Percentiles rank a stretch among this genome's conserved stretches.
phyloP scores from a whole-genome alignment of 225 moss, liverwort and hornwort genomes.

The Climacium dendroides region DNA sequence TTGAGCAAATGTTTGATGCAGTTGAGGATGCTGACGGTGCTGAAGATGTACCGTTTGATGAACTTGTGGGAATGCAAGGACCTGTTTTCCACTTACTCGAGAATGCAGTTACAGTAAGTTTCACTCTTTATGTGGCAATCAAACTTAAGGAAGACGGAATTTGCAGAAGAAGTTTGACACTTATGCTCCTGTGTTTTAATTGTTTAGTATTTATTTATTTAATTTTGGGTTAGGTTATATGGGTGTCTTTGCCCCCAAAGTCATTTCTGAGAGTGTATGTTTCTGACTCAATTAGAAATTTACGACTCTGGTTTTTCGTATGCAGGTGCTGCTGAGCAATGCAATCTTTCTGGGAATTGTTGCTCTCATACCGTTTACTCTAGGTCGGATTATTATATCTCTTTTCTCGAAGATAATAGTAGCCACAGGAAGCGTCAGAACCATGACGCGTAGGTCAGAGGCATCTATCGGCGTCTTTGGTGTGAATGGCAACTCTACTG shows the following conservation, averaged over 20 bases:
- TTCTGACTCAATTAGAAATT: background rate
- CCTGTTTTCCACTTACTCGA: conserved; percentile 93
- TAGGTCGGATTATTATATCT: conserved; percentile 79
- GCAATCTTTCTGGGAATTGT: conserved; percentile 93
- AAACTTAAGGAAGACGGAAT: background rate
- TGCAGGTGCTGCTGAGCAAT: conserved; percentile 93
- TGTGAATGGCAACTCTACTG: conserved; percentile 10
- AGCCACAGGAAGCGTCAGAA: conserved; percentile 34
- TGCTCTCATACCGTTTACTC: conserved; percentile 83
- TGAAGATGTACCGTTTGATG: conserved; percentile 98
- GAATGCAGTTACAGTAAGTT: conserved; percentile 85
- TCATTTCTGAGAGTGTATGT: background rate
- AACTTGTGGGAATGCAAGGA: conserved; percentile 98
- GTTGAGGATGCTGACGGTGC: conserved; percentile 96
- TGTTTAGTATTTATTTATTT: background rate
- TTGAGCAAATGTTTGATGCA: conserved; percentile 98
- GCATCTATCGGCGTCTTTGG: conserved; percentile 13
- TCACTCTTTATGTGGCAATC: background rate
- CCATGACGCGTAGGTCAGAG: conserved; percentile 4
- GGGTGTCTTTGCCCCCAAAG: background rate
- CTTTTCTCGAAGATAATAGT: conserved; percentile 61
- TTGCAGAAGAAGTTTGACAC: background rate
- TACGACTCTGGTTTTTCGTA: background rate
- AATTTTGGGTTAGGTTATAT: background rate
- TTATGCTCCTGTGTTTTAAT: background rate